Percentiles rank a stretch among this genome's conserved stretches.
Conservation (phyloP, 257 asterid genomes). For the Parsonsia alboflavescens region DNA sequence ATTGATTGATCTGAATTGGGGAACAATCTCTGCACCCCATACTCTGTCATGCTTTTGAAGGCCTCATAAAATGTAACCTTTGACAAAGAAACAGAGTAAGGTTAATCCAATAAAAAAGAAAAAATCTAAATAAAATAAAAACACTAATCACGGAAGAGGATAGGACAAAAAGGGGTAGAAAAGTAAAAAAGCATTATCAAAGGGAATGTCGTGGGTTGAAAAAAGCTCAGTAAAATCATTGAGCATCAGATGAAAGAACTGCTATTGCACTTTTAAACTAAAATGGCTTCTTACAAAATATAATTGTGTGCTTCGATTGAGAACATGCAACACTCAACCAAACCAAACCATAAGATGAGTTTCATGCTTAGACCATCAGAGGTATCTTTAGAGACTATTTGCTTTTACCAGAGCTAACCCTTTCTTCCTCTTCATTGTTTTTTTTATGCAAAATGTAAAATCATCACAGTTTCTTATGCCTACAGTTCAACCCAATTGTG, state of each 20-base stretch:
- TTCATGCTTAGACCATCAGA: not conserved
- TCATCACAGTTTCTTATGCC: not conserved
- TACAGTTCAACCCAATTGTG: not conserved
- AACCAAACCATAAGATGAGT: not conserved
- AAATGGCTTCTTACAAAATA: not conserved
- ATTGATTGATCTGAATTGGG: constrained; percentile 38
- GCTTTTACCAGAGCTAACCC: not conserved
- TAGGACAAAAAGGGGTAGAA: not conserved
- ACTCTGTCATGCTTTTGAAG: constrained; percentile 49
- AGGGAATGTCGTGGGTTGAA: not conserved
- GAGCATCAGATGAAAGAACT: not conserved
- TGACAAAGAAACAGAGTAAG: not conserved
- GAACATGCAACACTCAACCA: not conserved
- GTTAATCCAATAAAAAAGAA: not conserved
- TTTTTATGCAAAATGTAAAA: not conserved
- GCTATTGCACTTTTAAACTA: not conserved
- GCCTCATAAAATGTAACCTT: constrained; percentile 81
- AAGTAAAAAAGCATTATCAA: not conserved
- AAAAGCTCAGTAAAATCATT: not conserved
- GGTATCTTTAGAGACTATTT: not conserved
- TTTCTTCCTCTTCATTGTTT: not conserved
- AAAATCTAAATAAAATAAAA: not conserved
- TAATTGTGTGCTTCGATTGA: not conserved
- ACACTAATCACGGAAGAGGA: not conserved
- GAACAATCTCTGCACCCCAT: constrained; percentile 47